Conservation (phyloP, 495 filamentous ascomycete genomes). For the Neurospora sp. region DNA sequence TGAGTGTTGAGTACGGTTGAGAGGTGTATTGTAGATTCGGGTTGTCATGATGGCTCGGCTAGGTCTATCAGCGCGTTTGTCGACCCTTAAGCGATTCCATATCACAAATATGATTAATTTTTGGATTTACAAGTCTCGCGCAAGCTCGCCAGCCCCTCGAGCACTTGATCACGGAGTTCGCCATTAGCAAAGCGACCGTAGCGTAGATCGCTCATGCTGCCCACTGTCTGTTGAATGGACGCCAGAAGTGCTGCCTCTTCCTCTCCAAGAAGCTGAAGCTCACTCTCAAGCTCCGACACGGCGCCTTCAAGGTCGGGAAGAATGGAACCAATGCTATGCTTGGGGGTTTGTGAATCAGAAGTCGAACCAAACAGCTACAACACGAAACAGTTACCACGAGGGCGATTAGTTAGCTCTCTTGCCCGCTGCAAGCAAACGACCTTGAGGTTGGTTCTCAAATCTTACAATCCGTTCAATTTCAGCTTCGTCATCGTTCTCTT, state of each 20-base stretch:
- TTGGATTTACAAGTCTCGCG: conserved; percentile 51
- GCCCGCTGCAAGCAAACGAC: not conserved
- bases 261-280: conserved; percentile 51
- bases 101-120: conserved; percentile 18
- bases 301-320: conserved; percentile 59
- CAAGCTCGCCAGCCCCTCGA: conserved; percentile 52
- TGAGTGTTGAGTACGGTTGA: conserved; percentile 32
- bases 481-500: conserved; percentile 52
- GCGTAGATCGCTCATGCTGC: conserved; percentile 69
- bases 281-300: conserved; percentile 51
- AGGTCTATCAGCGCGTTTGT: conserved; percentile 1
- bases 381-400: not conserved
- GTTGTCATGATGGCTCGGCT: not conserved
- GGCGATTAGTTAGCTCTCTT: not conserved
- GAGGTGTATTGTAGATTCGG: conserved; percentile 31
- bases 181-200: conserved; percentile 64
- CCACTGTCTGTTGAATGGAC: conserved; percentile 52
- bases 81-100: not conserved
- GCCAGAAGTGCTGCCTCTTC: conserved; percentile 52
- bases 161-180: conserved; percentile 47
- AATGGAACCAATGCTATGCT: conserved; percentile 56
- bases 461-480: conserved; percentile 61
- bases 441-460: not conserved
- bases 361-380: conserved; percentile 53
- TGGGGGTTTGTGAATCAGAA: conserved; percentile 26